phyloP scores from a whole-genome alignment of 805 yeast species.

The Priceomyces melissophilus region DNA sequence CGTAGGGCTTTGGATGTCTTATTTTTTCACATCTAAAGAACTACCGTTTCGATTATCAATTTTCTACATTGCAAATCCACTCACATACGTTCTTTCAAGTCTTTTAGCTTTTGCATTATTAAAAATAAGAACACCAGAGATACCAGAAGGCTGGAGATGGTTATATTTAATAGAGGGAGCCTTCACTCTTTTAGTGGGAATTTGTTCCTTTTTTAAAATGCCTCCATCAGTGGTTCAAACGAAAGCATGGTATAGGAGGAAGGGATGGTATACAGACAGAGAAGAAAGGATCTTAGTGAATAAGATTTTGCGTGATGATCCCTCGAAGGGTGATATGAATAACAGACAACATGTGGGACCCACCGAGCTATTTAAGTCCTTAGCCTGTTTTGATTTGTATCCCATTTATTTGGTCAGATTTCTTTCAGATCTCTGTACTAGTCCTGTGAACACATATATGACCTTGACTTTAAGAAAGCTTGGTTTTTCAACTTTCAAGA shows the following conservation, averaged over 20 bases:
- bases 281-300: constrained; percentile 25
- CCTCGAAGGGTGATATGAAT: constrained; percentile 27
- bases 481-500: constrained; percentile 52
- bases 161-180: constrained; percentile 62
- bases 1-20: constrained; percentile 58
- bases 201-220: constrained; percentile 44
- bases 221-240: constrained; percentile 56
- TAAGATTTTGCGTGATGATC: constrained; percentile 25
- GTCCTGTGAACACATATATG: constrained; percentile 32
- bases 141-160: constrained; percentile 52
- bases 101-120: constrained; percentile 18
- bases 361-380: constrained; percentile 12
- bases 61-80: constrained; percentile 55
- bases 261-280: constrained; percentile 31
- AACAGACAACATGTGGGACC: constrained; percentile 22
- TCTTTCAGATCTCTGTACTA: constrained; percentile 20
- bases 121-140: constrained; percentile 10
- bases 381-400: constrained; percentile 22
- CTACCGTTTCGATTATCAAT: constrained; percentile 52
- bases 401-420: constrained; percentile 37
- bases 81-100: constrained; percentile 35
- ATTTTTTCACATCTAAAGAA: constrained; percentile 60
- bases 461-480: constrained; percentile 44
- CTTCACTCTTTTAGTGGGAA: constrained; percentile 52
- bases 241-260: constrained; percentile 45